Evolutionary conservation across 2,329 filamentous ascomycete species (phyloP).

Genomic region (Penicillium fuscoglaucum): DNA sequence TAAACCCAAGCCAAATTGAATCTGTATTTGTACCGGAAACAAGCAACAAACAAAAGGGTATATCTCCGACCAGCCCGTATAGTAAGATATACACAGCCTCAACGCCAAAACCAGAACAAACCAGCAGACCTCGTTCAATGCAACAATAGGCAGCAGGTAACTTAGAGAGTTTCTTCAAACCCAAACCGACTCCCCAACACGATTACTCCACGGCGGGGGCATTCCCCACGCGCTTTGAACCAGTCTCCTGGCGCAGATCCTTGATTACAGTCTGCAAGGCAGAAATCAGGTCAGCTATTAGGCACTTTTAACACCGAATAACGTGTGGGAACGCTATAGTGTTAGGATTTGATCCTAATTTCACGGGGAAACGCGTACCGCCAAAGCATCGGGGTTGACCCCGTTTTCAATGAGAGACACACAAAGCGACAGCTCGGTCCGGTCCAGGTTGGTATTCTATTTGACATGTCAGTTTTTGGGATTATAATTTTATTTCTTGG

Average conservation of each 20-base stretch:
- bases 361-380: conserved; percentile 64
- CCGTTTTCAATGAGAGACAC: conserved; percentile 97
- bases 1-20: conserved; percentile 10
- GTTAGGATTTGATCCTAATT: not conserved
- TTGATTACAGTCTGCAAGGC: conserved; percentile 46
- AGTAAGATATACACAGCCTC: not conserved
- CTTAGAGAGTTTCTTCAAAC: not conserved
- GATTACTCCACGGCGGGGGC: conserved; percentile 22
- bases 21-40: conserved; percentile 9
- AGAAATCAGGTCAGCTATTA: conserved; percentile 1
- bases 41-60: conserved; percentile 18
- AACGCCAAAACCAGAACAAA: conserved; percentile 17
- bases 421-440: conserved; percentile 87
- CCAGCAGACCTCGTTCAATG: not conserved
- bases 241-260: conserved; percentile 46
- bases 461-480: not conserved
- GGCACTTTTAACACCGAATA: not conserved
- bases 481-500: not conserved
- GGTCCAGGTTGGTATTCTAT: conserved; percentile 91
- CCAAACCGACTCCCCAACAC: not conserved
- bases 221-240: conserved; percentile 28
- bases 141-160: too few species aligned
- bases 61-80: conserved; percentile 14
- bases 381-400: conserved; percentile 90
- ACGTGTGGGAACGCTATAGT: not conserved